phyloP scores from a whole-genome alignment of 2,329 filamentous ascomycete species.

The Metarhizium guizhouense region DNA sequence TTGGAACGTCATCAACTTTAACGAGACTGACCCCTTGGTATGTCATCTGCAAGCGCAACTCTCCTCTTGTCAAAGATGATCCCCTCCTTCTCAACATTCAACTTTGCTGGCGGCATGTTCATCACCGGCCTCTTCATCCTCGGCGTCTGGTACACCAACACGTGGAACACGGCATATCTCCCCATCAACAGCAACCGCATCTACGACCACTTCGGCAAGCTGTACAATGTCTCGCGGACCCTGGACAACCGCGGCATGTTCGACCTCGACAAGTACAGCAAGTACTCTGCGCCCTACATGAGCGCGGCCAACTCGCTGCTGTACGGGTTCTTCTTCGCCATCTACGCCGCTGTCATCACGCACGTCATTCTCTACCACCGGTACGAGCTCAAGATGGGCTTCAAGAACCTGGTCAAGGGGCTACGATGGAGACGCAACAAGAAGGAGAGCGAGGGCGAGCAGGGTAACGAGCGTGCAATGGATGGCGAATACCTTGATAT shows the following conservation, averaged over 20 bases:
- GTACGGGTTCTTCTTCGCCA: constrained; percentile 32
- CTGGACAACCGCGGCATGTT: constrained; percentile 26
- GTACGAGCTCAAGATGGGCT: constrained; percentile 26
- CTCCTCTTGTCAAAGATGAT: constrained; percentile 14
- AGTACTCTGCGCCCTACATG: constrained; percentile 33
- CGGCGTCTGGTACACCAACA: constrained; percentile 23
- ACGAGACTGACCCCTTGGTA: constrained; percentile 24
- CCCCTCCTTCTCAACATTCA: constrained; percentile 27
- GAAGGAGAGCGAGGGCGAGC: constrained; percentile 6
- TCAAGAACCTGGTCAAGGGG: constrained; percentile 22
- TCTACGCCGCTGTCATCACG: constrained; percentile 30
- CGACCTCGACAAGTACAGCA: constrained; percentile 26
- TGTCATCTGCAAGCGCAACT: background rate
- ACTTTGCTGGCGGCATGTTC: constrained; percentile 22
- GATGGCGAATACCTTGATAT: constrained; percentile 22
- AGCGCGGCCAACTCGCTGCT: constrained; percentile 24
- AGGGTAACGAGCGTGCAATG: constrained; percentile 1
- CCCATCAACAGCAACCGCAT: constrained; percentile 31
- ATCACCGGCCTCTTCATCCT: constrained; percentile 20
- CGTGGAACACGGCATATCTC: constrained; percentile 26
- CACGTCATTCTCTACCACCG: constrained; percentile 32
- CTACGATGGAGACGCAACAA: constrained; percentile 14
- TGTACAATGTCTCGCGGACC: constrained; percentile 28
- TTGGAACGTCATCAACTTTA: constrained; percentile 28
- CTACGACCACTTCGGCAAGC: constrained; percentile 28